Evolutionary conservation across 1,284 basidiomycete species (phyloP).

Genomic region (Cryptococcus sp.): DNA sequence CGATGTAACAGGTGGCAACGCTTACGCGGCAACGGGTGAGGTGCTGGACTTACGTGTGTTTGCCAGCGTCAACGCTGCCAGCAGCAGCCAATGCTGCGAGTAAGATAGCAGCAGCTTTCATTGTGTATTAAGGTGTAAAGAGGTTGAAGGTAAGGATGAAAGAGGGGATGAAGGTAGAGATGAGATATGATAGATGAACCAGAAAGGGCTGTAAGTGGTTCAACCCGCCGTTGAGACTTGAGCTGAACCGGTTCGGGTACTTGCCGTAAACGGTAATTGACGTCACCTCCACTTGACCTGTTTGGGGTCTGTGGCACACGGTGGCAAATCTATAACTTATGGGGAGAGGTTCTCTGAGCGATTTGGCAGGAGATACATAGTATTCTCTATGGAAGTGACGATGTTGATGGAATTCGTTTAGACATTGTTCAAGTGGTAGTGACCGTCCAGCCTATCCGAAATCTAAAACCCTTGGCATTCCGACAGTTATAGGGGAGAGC

Average conservation of each 20-base stretch:
- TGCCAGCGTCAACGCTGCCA: constrained; percentile 39
- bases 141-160: constrained; percentile 9
- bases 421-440: too few relatives aligned
- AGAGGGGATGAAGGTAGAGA: background rate
- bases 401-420: too few relatives aligned
- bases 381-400: too few relatives aligned
- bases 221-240: background rate
- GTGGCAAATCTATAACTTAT: background rate
- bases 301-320: background rate
- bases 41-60: constrained; percentile 37
- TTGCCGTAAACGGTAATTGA: background rate
- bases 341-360: too few relatives aligned
- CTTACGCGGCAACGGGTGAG: constrained; percentile 22
- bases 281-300: background rate
- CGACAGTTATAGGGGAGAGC: background rate
- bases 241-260: background rate
- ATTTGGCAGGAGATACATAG: too few relatives aligned
- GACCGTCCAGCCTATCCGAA: too few relatives aligned
- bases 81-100: constrained; percentile 66
- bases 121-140: constrained; percentile 42
- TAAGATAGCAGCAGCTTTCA: constrained; percentile 61
- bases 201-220: background rate
- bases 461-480: too few relatives aligned
- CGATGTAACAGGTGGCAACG: constrained; percentile 24
- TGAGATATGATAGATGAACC: background rate